phyloP scores from a whole-genome alignment of 306 rosid species.

The Fragaria ananassa region DNA sequence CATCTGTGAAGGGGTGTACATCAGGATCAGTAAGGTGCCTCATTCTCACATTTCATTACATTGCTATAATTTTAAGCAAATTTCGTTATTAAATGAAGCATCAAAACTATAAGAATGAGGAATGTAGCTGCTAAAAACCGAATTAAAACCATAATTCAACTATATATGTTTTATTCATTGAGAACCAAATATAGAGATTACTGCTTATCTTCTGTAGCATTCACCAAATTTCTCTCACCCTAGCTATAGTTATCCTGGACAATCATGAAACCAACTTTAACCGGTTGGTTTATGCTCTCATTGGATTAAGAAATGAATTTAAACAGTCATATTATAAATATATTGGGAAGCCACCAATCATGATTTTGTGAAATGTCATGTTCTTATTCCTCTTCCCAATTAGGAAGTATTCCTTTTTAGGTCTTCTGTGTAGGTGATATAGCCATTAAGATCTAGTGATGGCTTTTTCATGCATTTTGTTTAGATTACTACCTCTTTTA shows the following conservation, averaged over 20 bases:
- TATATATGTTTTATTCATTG: no score
- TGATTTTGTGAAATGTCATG: conserved; percentile 37
- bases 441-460: conserved; percentile 38
- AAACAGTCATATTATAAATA: neutral
- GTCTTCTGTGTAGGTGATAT: conserved; percentile 32
- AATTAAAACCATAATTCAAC: no score
- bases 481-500: conserved; percentile 7
- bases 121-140: neutral
- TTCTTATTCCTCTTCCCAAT: conserved; percentile 43
- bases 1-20: neutral
- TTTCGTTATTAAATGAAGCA: neutral
- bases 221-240: no score
- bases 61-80: neutral
- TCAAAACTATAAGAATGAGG: neutral
- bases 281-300: neutral
- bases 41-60: neutral
- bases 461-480: conserved; percentile 22
- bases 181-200: neutral
- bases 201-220: neutral
- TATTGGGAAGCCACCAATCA: conserved; percentile 29
- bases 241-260: no score
- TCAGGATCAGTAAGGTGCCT: neutral
- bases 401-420: conserved; percentile 56
- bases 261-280: no score
- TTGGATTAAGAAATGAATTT: conserved; percentile 12